These are phyloP conservation scores for Ganoderma meredithae DNA, from an alignment of 1,284 basidiomycete species.

Conservation along the genomic window DNA sequence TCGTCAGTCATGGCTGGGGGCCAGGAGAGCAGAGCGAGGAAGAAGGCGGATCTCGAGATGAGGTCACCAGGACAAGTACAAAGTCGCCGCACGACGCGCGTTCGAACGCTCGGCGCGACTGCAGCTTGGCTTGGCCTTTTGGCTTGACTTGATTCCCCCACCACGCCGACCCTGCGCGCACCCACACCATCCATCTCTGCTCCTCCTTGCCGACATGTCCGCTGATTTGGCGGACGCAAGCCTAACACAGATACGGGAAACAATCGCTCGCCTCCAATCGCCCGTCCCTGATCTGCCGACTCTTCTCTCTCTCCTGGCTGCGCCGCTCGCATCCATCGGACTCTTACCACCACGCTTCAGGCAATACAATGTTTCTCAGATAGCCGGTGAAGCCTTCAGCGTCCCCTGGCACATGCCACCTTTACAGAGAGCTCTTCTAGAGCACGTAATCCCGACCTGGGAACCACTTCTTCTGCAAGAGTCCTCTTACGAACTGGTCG, in stretches of 20 bases:
- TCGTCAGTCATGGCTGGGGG: conserved; percentile 36
- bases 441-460: conserved; percentile 76
- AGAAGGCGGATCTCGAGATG: conserved; percentile 5
- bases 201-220: conserved; percentile 32
- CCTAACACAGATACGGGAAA: conserved; percentile 49
- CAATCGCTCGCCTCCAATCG: conserved; percentile 58
- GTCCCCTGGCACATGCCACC: conserved; percentile 58
- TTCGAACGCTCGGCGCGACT: neutral
- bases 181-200: neutral
- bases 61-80: conserved; percentile 21
- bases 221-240: conserved; percentile 38
- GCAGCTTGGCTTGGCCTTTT: no score
- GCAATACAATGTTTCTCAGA: conserved; percentile 46
- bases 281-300: conserved; percentile 58
- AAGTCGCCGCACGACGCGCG: neutral
- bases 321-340: conserved; percentile 61
- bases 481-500: conserved; percentile 51
- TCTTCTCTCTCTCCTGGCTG: conserved; percentile 61
- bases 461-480: conserved; percentile 60
- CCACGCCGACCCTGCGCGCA: conserved; percentile 9
- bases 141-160: conserved; percentile 8
- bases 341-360: conserved; percentile 65
- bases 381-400: conserved; percentile 44
- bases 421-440: conserved; percentile 71
- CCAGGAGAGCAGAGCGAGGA: neutral